Conservation (phyloP, 1,284 basidiomycete species). For the Amylostereum chailletii region DNA sequence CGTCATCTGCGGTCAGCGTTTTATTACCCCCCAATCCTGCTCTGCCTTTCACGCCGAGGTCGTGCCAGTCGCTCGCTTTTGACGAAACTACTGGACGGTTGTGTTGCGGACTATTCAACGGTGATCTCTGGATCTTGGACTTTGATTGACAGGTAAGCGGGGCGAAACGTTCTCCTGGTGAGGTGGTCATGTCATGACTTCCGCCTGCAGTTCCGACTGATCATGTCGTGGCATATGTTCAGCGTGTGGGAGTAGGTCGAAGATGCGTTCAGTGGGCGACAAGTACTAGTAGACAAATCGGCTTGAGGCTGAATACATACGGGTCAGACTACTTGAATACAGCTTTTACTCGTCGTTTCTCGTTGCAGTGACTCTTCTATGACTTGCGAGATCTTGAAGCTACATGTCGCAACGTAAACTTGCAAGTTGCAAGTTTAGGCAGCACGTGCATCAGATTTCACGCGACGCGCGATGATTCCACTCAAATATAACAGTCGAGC, state of each 20-base stretch:
- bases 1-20: slow-evolving; percentile 17
- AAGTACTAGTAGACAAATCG: too few species aligned
- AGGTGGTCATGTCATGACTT: too few species aligned
- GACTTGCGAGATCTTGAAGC: background rate
- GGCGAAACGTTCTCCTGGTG: too few species aligned
- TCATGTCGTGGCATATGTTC: too few species aligned
- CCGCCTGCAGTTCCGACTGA: too few species aligned
- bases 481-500: background rate
- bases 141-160: slow-evolving; percentile 23
- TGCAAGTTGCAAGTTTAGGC: background rate
- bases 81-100: slow-evolving; percentile 42
- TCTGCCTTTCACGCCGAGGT: slow-evolving; percentile 37
- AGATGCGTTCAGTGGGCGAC: too few species aligned
- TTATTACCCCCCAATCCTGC: slow-evolving; percentile 32
- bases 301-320: too few species aligned
- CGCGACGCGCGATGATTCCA: slow-evolving; percentile 4
- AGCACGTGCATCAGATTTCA: slow-evolving; percentile 10
- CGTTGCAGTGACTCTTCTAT: too few species aligned
- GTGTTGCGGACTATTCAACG: slow-evolving; percentile 38
- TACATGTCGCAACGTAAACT: background rate
- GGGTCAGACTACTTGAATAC: too few species aligned
- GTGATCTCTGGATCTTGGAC: slow-evolving; percentile 41
- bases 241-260: too few species aligned
- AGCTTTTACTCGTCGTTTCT: too few species aligned
- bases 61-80: slow-evolving; percentile 36